Percentiles rank a stretch among this genome's conserved stretches.
phyloP scores from a whole-genome alignment of 345 rosid genomes.

The Melaleuca alternifolia region DNA sequence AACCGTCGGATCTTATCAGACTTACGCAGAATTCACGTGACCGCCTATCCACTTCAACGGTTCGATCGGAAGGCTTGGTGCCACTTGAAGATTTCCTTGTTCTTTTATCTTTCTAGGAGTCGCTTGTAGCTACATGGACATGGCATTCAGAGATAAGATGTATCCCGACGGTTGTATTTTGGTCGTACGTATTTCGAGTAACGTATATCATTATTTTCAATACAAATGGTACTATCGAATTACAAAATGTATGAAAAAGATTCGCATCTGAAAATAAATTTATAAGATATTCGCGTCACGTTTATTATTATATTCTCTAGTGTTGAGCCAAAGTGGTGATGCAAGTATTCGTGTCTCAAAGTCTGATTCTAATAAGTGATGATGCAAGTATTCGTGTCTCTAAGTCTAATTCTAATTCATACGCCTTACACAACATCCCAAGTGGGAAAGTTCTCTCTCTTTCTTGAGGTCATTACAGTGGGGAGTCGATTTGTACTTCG shows the following conservation, averaged over 20 bases:
- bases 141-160: background rate
- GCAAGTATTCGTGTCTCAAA: background rate
- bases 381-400: background rate
- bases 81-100: background rate
- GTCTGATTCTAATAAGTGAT: background rate
- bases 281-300: fast-evolving
- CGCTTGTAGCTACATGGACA: background rate
- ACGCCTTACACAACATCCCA: background rate
- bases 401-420: background rate
- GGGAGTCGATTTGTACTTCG: background rate
- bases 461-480: background rate
- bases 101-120: background rate
- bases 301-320: background rate
- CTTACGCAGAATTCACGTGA: too few species aligned
- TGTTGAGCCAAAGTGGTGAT: background rate
- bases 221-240: background rate
- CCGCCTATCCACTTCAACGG: too few species aligned
- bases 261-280: background rate
- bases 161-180: background rate
- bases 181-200: fast-evolving
- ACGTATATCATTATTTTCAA: fast-evolving
- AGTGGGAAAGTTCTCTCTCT: background rate
- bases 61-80: background rate
- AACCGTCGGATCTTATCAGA: too few species aligned
- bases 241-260: background rate